Conservation (phyloP, 2,329 filamentous ascomycete genomes). For the Arthrobotrys entomopaga region DNA sequence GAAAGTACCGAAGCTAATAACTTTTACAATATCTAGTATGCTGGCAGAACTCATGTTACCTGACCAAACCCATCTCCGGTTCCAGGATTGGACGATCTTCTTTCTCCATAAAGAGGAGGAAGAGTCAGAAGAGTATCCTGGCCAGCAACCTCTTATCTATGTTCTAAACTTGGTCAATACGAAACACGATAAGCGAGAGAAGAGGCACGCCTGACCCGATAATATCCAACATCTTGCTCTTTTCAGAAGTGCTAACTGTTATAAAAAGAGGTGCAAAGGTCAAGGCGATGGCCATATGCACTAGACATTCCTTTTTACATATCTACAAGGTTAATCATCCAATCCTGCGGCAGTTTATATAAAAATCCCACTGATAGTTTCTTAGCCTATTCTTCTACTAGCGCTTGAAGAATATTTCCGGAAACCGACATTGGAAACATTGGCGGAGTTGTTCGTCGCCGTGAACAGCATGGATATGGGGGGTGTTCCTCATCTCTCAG, state of each 20-base stretch:
- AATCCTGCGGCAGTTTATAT: constrained; percentile 23
- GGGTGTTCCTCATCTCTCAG: constrained; percentile 84
- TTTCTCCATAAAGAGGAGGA: constrained; percentile 96
- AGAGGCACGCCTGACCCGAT: constrained; percentile 66
- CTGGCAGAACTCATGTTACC: constrained; percentile 97
- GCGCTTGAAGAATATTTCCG: constrained; percentile 98
- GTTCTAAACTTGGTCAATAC: constrained; percentile 98
- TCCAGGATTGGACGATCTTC: constrained; percentile 99
- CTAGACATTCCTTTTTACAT: constrained; percentile 93
- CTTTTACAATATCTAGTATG: constrained; percentile 69
- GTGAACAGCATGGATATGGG: constrained; percentile 98
- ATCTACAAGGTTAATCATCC: constrained; percentile 83
- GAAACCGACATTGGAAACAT: constrained; percentile 83
- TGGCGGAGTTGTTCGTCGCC: constrained; percentile 87
- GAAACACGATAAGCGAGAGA: constrained; percentile 91
- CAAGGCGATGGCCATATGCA: constrained; percentile 99
- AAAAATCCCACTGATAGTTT: constrained; percentile 55
- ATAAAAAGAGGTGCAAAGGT: constrained; percentile 81
- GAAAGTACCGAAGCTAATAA: constrained; percentile 21
- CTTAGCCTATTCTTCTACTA: constrained; percentile 82
- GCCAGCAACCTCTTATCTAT: constrained; percentile 87
- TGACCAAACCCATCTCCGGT: constrained; percentile 92
- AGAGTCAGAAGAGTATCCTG: constrained; percentile 75
- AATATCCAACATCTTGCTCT: neutral
- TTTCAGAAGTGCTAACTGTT: constrained; percentile 31